Base-by-base conservation (phyloP, 1,139 yeast genomes). In the Arxiozyma heterogenica region DNA sequence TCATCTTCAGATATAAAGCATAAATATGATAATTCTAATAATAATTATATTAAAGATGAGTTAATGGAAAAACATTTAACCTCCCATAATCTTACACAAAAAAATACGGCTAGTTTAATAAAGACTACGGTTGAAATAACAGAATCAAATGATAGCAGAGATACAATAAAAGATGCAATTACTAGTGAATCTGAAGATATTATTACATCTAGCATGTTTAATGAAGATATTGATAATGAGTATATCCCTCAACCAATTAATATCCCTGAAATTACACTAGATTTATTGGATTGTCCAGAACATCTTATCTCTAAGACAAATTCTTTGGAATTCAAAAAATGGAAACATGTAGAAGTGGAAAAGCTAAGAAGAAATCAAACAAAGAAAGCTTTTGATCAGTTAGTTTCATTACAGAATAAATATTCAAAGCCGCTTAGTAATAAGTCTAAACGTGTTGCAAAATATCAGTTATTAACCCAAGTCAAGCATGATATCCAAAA, bases 271-370 rank as follows among this genome's bases (percentile, higher is more conserved):
- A 59, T 65, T 15, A 57, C 57, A 6, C 54, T 66, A 18, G 55
- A 59, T 2, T 64, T 64, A 41, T 52, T 58, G 9, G 59, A 58
- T 20, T 56, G 61, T 9, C 71, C 71, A 1, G 22, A 44, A 2
- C 60, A 61, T 38, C 50, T 67, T 2, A 45, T 39, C 23, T 46
- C 55, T 25, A 62, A 65, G 53, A 52, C 59, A 5, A 56, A 55
- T 6, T 55, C 55, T 44, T 38, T 64, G 17, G 30, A 46, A 18
- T 46, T 46, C n/a, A 61, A 66, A 52, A 67, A 66, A 56, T 66
- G 71, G 68, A 67, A 64, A 49, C 72, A 69, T 56, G 70, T 68
- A 4, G 61, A 64, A 44, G 54, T 65, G 8, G 72, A 69, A 52
- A 64, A 65, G 51, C 56, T 64, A 43, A 58, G 72, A 55, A 62